phyloP scores from a whole-genome alignment of 179 eudicot genomes.

The Sideroxylon spinosum region DNA sequence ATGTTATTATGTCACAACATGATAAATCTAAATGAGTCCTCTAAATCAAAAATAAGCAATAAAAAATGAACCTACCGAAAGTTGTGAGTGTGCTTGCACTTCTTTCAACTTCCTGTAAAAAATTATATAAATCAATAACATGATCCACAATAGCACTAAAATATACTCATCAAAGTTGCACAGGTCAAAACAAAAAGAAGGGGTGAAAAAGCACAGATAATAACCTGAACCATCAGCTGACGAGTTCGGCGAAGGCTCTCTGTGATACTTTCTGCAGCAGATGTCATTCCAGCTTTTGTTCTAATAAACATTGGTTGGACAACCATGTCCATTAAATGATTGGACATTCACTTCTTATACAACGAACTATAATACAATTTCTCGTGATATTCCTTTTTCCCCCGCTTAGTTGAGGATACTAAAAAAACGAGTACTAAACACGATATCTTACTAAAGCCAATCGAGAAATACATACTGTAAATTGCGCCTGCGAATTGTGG shows the following conservation, averaged over 20 bases:
- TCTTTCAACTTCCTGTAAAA: conserved; percentile 78
- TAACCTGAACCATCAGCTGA: conserved; percentile 93
- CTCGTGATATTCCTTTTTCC: neutral
- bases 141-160: neutral
- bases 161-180: neutral
- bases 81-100: conserved; percentile 68
- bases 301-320: conserved; percentile 26
- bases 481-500: conserved; percentile 76
- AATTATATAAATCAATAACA: neutral
- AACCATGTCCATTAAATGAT: neutral
- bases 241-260: conserved; percentile 88
- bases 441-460: neutral
- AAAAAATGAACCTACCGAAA: conserved; percentile 47
- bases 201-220: neutral
- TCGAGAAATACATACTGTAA: conserved; percentile 54
- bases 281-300: conserved; percentile 88
- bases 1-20: neutral
- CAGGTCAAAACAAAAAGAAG: neutral
- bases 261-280: conserved; percentile 94
- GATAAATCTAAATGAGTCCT: neutral
- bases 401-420: too few relatives aligned
- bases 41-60: neutral
- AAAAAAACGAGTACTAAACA: neutral
- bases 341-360: neutral
- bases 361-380: neutral